Base-by-base conservation (phyloP, 768 basidiomycete species). In the Tricholoma saponaceum region DNA sequence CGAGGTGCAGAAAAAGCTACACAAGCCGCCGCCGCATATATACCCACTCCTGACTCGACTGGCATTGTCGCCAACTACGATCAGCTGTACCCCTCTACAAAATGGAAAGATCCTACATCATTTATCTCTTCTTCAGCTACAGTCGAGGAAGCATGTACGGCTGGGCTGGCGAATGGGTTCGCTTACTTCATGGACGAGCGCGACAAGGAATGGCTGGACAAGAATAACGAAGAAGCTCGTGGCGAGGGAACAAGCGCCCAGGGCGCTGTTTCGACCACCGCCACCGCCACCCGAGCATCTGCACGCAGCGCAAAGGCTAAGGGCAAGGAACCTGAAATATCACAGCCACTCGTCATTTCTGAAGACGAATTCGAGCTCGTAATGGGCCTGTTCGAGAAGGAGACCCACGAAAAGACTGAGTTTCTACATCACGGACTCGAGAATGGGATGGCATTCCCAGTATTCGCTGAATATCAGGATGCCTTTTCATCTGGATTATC, bases 161-260 rank as follows among this genome's bases (percentile, higher is more conserved):
- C 75, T 61, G 84, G 83, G 10, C 81, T 94, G 56, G 74, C 83
- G 30, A 85, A 89, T 63, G 89, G 89, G 0, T 89, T 89, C 72
- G 85, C 86, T 1, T 98, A 98, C 67, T 91, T 85, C 62, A 91
- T 98, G 90, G 96, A 99, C 65, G 97, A 98, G 70, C 87, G 89
- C 16, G 96, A 98, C 75, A 86, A 89, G 66, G 89, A 90, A 61
- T 99, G 96, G 96, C 81, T 99, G 30, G 89, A 91, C 64, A 89
- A 85, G 73, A 93, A 92, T 67, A 97, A 98, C 65, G 87, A 88
- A 66, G 84, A 88, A 56, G 91, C 90, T 1, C 80, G 88, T 13
- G 91, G 89, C 16, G 92, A 94, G 69, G 93, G 93, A 16, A 89
- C 90, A 0, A 91, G 88, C 60, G 80, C 82, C 0, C 90, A 90